Conservation (phyloP, 2,329 filamentous ascomycete species). For the Fusarium brachygibbosum region DNA sequence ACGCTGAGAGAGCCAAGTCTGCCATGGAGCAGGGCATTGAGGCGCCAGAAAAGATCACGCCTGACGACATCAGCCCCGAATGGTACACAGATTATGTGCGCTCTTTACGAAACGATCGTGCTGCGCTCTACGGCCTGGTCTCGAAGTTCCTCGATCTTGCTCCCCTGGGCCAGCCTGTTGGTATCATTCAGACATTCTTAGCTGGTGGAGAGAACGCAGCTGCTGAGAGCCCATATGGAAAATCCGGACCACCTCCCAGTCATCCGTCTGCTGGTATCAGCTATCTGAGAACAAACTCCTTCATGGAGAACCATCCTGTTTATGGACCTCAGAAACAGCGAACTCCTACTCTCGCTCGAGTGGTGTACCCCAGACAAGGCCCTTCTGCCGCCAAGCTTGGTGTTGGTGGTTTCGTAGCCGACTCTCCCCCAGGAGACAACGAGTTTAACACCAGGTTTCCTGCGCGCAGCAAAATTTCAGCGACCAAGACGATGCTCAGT, state of each 20-base stretch:
- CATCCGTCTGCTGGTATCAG: slow-evolving; percentile 74
- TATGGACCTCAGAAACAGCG: slow-evolving; percentile 70
- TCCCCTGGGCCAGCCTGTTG: slow-evolving; percentile 59
- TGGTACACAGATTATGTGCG: slow-evolving; percentile 67
- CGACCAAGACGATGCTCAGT: slow-evolving; percentile 48
- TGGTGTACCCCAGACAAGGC: slow-evolving; percentile 61
- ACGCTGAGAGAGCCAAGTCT: slow-evolving; percentile 52
- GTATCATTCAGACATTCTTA: slow-evolving; percentile 47
- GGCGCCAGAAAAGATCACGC: slow-evolving; percentile 48
- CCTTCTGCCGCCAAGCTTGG: slow-evolving; percentile 61
- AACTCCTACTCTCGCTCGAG: slow-evolving; percentile 63
- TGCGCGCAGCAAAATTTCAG: slow-evolving; percentile 28
- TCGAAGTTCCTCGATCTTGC: slow-evolving; percentile 74
- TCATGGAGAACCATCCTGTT: slow-evolving; percentile 70
- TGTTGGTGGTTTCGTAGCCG: slow-evolving; percentile 67
- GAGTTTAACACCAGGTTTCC: slow-evolving; percentile 55
- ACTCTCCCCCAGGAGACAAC: slow-evolving; percentile 59
- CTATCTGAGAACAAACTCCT: slow-evolving; percentile 69
- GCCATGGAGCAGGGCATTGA: slow-evolving; percentile 58
- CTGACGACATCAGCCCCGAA: slow-evolving; percentile 61
- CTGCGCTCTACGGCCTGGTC: slow-evolving; percentile 66
- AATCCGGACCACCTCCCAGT: slow-evolving; percentile 68
- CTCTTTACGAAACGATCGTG: slow-evolving; percentile 64
- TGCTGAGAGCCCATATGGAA: slow-evolving; percentile 61
- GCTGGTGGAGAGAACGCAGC: slow-evolving; percentile 45